Evolutionary conservation across 2,329 filamentous ascomycete species (phyloP).

Genomic region (Colletotrichum sidae): DNA sequence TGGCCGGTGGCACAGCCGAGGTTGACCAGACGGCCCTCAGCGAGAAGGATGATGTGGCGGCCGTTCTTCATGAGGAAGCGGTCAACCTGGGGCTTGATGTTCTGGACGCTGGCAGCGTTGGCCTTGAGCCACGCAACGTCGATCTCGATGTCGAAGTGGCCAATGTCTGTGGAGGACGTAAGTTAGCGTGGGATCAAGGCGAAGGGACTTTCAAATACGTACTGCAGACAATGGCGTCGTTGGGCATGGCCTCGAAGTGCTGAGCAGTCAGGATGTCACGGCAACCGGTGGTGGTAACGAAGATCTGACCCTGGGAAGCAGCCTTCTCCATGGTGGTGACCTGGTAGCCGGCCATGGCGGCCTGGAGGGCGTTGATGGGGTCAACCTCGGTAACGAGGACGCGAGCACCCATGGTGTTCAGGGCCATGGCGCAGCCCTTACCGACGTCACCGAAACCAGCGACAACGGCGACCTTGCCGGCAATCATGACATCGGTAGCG

Average conservation of each 20-base stretch:
- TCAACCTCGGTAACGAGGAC: constrained; percentile 97
- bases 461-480: constrained; percentile 97
- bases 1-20: constrained; percentile 98
- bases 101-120: constrained; percentile 92
- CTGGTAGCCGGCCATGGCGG: constrained; percentile 96
- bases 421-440: constrained; percentile 97
- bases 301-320: constrained; percentile 90
- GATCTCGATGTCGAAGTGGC: constrained; percentile 99
- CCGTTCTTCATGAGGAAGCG: constrained; percentile 94
- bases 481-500: constrained; percentile 99
- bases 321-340: constrained; percentile 99
- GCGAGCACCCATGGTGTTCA: constrained; percentile 96
- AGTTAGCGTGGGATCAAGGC: constrained; percentile 19
- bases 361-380: constrained; percentile 99
- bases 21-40: constrained; percentile 99
- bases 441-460: constrained; percentile 99
- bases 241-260: constrained; percentile 96
- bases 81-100: constrained; percentile 99
- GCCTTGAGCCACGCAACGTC: constrained; percentile 99
- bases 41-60: constrained; percentile 97
- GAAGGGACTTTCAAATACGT: constrained; percentile 50
- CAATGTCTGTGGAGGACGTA: constrained; percentile 76
- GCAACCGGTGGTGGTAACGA: constrained; percentile 99
- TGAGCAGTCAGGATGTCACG: constrained; percentile 92
- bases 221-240: constrained; percentile 99